Conservation (phyloP, 2,329 filamentous ascomycete genomes). For the Trichoderma guizhouense region DNA sequence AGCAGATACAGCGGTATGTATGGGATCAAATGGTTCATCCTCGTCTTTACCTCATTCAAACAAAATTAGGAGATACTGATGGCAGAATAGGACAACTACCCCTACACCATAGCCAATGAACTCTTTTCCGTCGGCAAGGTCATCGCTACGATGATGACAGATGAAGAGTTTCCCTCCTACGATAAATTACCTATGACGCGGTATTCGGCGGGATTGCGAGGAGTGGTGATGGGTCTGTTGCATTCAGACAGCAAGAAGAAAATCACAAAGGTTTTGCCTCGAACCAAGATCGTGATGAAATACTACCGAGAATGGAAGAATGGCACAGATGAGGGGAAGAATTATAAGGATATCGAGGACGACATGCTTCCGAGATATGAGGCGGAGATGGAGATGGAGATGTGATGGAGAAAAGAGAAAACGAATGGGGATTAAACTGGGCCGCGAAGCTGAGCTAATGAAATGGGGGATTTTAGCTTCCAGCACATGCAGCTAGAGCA, state of each 20-base stretch:
- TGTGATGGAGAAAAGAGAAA: background rate
- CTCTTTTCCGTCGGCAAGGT: conserved; percentile 37
- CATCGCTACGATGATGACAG: conserved; percentile 43
- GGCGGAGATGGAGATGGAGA: background rate
- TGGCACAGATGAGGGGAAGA: conserved; percentile 29
- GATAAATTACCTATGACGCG: conserved; percentile 26
- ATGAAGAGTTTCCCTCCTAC: conserved; percentile 18
- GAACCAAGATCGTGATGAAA: conserved; percentile 25
- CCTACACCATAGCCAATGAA: conserved; percentile 38
- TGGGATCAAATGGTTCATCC: background rate
- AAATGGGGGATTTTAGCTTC: background rate
- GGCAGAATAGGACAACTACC: background rate
- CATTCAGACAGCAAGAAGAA: conserved; percentile 20
- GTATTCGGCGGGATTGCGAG: conserved; percentile 29
- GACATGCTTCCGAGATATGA: conserved; percentile 16
- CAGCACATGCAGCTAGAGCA: background rate
- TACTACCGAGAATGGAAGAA: conserved; percentile 31
- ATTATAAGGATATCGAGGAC: conserved; percentile 33
- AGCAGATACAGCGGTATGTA: background rate
- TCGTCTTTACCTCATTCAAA: background rate
- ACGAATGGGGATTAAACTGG: background rate
- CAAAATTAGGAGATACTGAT: background rate
- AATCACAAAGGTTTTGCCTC: conserved; percentile 9
- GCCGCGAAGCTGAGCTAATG: background rate
- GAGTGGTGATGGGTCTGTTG: conserved; percentile 25